phyloP scores from a whole-genome alignment of 2,329 filamentous ascomycete species.

The Pseudocercospora musae region DNA sequence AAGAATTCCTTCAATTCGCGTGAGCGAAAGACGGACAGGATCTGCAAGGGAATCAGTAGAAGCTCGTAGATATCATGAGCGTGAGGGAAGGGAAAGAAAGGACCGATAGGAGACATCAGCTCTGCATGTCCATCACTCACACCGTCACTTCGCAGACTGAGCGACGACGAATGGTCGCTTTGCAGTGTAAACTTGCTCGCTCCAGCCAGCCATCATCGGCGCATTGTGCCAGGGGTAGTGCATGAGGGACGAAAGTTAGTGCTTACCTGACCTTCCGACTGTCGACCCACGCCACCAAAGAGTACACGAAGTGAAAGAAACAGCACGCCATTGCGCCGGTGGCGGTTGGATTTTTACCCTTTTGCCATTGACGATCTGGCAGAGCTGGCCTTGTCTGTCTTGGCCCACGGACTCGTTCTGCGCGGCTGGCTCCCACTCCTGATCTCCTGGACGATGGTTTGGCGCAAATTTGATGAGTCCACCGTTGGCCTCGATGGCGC shows the following conservation, averaged over 20 bases:
- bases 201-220: background rate
- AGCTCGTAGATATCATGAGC: background rate
- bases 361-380: constrained; percentile 37
- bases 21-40: background rate
- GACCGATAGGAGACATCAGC: too few species aligned
- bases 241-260: background rate
- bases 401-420: constrained; percentile 38
- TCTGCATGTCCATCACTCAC: background rate
- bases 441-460: constrained; percentile 29
- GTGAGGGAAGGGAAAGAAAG: background rate
- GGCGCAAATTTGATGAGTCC: constrained; percentile 39
- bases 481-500: constrained; percentile 37
- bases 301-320: background rate
- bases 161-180: background rate
- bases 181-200: background rate
- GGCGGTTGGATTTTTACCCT: background rate
- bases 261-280: background rate
- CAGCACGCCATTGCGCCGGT: background rate
- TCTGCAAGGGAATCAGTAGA: background rate
- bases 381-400: constrained; percentile 36
- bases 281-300: background rate
- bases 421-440: constrained; percentile 25
- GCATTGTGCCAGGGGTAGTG: background rate
- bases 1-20: background rate
- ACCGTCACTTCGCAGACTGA: background rate